Evolutionary conservation across 352 stramenopile species (phyloP).

Genomic region (Phytopythium aichiense): DNA sequence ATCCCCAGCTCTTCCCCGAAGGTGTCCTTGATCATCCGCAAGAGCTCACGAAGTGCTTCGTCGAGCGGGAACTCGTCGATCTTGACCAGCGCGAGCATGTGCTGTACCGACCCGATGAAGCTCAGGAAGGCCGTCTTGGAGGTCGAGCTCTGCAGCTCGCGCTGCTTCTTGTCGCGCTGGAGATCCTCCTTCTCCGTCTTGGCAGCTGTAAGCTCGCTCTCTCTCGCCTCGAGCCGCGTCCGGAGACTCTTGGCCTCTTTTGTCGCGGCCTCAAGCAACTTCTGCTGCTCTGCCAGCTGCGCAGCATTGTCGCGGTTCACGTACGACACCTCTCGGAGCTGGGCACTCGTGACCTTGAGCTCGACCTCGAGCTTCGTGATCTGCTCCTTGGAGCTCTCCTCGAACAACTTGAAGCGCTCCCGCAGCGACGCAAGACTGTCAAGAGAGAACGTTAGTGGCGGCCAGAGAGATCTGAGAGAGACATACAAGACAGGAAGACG

Average conservation of each 20-base stretch:
- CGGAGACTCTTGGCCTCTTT: constrained; percentile 49
- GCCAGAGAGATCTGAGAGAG: not conserved
- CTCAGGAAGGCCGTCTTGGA: constrained; percentile 44
- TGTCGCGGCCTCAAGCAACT: constrained; percentile 38
- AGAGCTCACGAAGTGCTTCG: constrained; percentile 66
- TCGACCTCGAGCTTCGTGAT: constrained; percentile 82
- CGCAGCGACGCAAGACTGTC: constrained; percentile 52
- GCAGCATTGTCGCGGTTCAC: constrained; percentile 68
- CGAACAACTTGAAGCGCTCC: constrained; percentile 75
- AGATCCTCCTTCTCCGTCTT: constrained; percentile 54
- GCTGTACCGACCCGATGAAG: constrained; percentile 59
- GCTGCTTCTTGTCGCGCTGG: constrained; percentile 51
- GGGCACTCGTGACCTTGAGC: constrained; percentile 62
- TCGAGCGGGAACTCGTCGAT: constrained; percentile 74
- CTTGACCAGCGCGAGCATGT: constrained; percentile 70
- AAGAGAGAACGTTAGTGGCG: not conserved
- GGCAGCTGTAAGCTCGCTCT: constrained; percentile 36
- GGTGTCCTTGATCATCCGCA: constrained; percentile 52
- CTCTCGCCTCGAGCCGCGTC: constrained; percentile 27
- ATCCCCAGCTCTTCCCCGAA: constrained; percentile 55
- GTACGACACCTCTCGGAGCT: constrained; percentile 73
- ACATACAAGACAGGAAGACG: constrained; percentile 2
- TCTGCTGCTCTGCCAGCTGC: constrained; percentile 55
- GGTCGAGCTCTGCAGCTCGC: constrained; percentile 46
- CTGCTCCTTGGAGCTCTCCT: constrained; percentile 70